These are phyloP conservation scores for Bocquillonia castaneifolia DNA, from an alignment of 441 rosid species.

Conservation along the genomic window DNA sequence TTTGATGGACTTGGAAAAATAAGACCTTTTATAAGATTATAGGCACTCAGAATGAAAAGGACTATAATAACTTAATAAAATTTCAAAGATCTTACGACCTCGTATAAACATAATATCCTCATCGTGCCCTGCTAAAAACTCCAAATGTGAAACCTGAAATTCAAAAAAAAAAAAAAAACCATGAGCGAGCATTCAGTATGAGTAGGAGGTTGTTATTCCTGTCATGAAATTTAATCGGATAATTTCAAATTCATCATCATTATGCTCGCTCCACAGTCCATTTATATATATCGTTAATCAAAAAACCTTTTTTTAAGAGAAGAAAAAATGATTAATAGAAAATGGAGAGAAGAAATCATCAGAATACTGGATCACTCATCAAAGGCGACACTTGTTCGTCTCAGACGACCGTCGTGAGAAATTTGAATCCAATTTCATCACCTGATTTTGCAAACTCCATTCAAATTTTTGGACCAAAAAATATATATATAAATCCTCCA, in stretches of 20 bases:
- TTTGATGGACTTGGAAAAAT: not conserved
- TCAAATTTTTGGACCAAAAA: not conserved
- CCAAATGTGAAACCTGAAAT: not conserved
- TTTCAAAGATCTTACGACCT: constrained; percentile 13
- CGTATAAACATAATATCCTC: constrained; percentile 1
- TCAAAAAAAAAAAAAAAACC: not conserved
- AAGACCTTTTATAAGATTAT: not conserved
- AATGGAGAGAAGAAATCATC: constrained; percentile 25
- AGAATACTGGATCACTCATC: constrained; percentile 51
- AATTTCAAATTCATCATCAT: constrained; percentile 25
- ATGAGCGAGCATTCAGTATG: constrained; percentile 27
- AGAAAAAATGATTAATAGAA: not conserved
- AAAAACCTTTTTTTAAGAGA: not conserved
- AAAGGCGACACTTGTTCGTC: constrained; percentile 31
- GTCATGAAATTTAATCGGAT: constrained; percentile 25
- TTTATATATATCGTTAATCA: not conserved
- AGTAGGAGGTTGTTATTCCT: constrained; percentile 34
- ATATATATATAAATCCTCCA: too few species aligned
- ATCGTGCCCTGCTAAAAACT: not conserved
- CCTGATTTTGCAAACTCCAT: constrained; percentile 16
- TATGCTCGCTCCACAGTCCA: constrained; percentile 1
- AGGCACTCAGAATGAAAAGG: constrained; percentile 24
- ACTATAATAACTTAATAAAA: not conserved
- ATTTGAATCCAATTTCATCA: constrained; percentile 43
- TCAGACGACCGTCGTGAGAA: constrained; percentile 66